Evolutionary conservation across 1,284 basidiomycete genomes (phyloP).

Genomic region (Pholiota adiposa): DNA sequence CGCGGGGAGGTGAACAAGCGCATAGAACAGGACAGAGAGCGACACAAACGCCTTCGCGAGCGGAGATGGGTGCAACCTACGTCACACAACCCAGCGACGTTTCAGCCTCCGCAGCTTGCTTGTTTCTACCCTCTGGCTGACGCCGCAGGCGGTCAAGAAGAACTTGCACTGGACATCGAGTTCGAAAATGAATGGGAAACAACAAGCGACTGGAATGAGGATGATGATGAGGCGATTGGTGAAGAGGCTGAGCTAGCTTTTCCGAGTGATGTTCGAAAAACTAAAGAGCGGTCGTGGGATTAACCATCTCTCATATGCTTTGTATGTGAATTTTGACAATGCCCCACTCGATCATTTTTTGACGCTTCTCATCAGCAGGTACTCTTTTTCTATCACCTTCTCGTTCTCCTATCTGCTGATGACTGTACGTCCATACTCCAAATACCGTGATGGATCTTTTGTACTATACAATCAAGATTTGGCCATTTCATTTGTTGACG

Average conservation of each 20-base stretch:
- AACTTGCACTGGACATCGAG: conserved; percentile 78
- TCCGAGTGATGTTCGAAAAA: conserved; percentile 46
- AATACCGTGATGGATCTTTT: too few species aligned
- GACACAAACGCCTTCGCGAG: conserved; percentile 92
- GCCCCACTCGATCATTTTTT: too few species aligned
- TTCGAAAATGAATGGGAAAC: conserved; percentile 95
- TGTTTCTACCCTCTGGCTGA: conserved; percentile 63
- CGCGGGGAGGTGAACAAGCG: conserved; percentile 80
- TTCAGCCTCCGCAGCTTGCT: conserved; percentile 52
- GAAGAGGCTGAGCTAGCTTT: conserved; percentile 76
- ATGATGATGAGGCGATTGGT: conserved; percentile 75
- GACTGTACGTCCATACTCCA: too few species aligned
- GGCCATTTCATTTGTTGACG: too few species aligned
- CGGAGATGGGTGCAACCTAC: conserved; percentile 90
- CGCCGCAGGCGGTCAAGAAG: conserved; percentile 47
- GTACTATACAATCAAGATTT: too few species aligned
- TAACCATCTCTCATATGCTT: too few species aligned
- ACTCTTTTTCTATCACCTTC: too few species aligned
- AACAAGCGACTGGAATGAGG: conserved; percentile 87
- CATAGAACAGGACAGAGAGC: conserved; percentile 94
- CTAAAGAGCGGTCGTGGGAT: background rate
- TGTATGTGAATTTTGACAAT: too few species aligned
- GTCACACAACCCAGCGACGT: conserved; percentile 49
- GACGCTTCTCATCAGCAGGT: too few species aligned
- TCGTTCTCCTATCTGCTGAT: too few species aligned